Base-by-base conservation (phyloP, 1,139 yeast genomes). In the Yamadazyma taylorii region DNA sequence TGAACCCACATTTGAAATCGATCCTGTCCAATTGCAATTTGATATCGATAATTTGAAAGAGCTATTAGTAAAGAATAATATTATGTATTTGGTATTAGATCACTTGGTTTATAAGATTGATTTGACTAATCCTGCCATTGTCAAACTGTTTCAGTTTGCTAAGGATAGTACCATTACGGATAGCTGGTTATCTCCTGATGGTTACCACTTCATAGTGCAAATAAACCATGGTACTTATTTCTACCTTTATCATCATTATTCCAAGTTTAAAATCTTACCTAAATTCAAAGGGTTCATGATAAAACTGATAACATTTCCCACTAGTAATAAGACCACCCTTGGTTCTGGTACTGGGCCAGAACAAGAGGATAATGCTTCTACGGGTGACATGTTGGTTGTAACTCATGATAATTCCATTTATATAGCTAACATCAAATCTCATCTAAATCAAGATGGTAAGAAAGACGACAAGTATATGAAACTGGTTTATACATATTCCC, bases 21-120 rank as follows among this genome's bases (percentile, higher is more conserved):
- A 70, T 36, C 60, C 60, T 23, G 75, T 70, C 3, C 75, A 64
- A 47, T 58, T 70, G 16, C 75, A 69, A 42, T 70, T 70, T 47
- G 60, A 55, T 19, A 58, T 69, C 22, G 45, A 51, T n/a, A 47
- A 54, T 3, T 53, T 71, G 28, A 49, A 44, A 11, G 42, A 47
- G n/a, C 47, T 66, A 10, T 41, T 50, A 14, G 70, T 66, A 3
- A 54, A 55, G 34, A 60, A 54, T 40, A 65, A 69, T 41, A 48
- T 55, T 19, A 69, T 71, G 75, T 63, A 48, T 40, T 47, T 71
- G n/a, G 33, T 66, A 3, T 41, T 61, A 11, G 49, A 51, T 5
- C 40, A 37, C 2, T 29, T 43, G 9, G 53, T 64, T 1, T 58
- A 52, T 36, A 55, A 58, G 31, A 70, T 71, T 24, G 68, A 69